A percentile compares a stretch with the other conserved stretches of the same genome.
Evolutionary conservation across 192 early-diverging fungal species (phyloP).

Genomic region (Jimgerdemannia lactiflua): DNA sequence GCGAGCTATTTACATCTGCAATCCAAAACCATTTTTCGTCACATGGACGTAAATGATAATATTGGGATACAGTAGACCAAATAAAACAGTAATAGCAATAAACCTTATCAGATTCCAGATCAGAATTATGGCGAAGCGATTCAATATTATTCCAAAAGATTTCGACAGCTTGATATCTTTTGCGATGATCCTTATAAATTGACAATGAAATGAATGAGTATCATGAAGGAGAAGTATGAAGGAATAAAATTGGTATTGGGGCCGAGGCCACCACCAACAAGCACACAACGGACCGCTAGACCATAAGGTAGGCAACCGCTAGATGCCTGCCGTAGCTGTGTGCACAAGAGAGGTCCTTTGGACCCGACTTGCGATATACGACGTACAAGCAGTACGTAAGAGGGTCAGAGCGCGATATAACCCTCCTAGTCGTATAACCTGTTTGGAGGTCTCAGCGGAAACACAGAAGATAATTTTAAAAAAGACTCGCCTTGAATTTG

Average conservation of each 20-base stretch:
- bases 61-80: too few species aligned
- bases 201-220: neutral
- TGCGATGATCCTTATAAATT: constrained; percentile 2
- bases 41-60: too few species aligned
- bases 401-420: neutral
- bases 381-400: neutral
- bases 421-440: constrained; percentile 1
- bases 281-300: neutral
- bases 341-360: neutral
- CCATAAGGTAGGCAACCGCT: constrained; percentile 1
- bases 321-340: neutral
- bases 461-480: constrained; percentile 6
- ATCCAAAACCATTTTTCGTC: too few species aligned
- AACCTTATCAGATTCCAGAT: too few species aligned
- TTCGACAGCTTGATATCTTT: constrained; percentile 4
- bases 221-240: too few species aligned
- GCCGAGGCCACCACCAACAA: neutral
- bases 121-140: too few species aligned
- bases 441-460: constrained; percentile 1
- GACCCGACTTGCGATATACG: neutral
- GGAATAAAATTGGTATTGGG: neutral
- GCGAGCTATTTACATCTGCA: too few species aligned
- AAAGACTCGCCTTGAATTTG: constrained; percentile 9
- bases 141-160: constrained; percentile 13
- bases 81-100: too few species aligned